These are phyloP conservation scores for Pisolithus tinctorius DNA, from an alignment of 768 basidiomycete genomes.

Conservation along the genomic window DNA sequence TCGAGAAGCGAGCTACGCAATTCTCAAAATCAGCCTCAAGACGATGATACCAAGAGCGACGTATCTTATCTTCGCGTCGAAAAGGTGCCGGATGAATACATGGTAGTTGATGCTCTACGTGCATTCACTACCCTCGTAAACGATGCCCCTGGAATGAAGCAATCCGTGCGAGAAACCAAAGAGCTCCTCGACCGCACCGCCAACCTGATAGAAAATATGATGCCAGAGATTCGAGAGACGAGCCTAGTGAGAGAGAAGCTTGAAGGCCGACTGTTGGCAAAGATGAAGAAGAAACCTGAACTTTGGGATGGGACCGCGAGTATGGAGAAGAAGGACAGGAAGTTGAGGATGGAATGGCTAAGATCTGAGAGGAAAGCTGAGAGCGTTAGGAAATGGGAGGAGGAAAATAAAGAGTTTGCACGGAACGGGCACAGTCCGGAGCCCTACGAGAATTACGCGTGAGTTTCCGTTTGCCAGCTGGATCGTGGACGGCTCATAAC, in stretches of 20 bases:
- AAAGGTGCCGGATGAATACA: slow-evolving; percentile 16
- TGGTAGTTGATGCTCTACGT: slow-evolving; percentile 24
- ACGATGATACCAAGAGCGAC: background rate
- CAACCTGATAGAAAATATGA: slow-evolving; percentile 8
- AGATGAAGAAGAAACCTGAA: slow-evolving; percentile 25
- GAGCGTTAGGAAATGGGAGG: slow-evolving; percentile 14
- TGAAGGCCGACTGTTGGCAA: slow-evolving; percentile 18
- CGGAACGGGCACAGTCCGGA: slow-evolving; percentile 6
- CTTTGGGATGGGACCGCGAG: slow-evolving; percentile 26
- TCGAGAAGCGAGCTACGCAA: background rate
- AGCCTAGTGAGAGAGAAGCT: slow-evolving; percentile 19
- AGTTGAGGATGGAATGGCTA: slow-evolving; percentile 20
- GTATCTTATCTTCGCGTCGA: slow-evolving; percentile 1
- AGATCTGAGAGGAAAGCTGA: slow-evolving; percentile 14
- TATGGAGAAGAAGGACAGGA: slow-evolving; percentile 17
- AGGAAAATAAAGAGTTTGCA: slow-evolving; percentile 9
- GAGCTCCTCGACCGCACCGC: slow-evolving; percentile 14
- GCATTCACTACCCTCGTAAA: slow-evolving; percentile 19
- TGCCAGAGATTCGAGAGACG: slow-evolving; percentile 15
- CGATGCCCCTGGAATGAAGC: slow-evolving; percentile 12
- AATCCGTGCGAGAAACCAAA: slow-evolving; percentile 14
- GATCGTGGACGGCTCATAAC: background rate
- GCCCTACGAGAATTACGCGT: slow-evolving; percentile 20
- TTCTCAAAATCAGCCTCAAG: no score
- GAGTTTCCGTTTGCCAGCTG: slow-evolving; percentile 3